Percentiles rank a stretch among this genome's conserved stretches.
Evolutionary conservation across 176 grass and related monocot genomes (phyloP).

Genomic region (Raddia guianensis): DNA sequence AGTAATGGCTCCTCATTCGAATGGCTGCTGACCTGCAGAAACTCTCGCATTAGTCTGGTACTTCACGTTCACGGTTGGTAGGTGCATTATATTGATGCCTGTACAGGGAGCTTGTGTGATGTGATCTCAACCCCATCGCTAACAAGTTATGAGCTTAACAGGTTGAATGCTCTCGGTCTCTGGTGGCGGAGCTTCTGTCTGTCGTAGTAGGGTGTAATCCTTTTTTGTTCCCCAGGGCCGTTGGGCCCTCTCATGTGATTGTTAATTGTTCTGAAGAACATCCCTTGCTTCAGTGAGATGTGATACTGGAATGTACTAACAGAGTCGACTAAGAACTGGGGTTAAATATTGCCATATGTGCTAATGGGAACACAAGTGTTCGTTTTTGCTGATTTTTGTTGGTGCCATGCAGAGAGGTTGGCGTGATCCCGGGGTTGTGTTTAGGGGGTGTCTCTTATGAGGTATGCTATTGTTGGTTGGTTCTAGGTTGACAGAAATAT

Average conservation of each 20-base stretch:
- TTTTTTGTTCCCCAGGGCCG: constrained; percentile 31
- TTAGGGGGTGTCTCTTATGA: neutral
- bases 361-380: constrained; percentile 13
- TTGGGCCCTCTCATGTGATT: constrained; percentile 32
- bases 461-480: neutral
- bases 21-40: constrained; percentile 13
- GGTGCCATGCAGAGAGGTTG: neutral
- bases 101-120: constrained; percentile 21
- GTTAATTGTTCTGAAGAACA: constrained; percentile 37
- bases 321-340: constrained; percentile 40
- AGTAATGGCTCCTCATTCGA: constrained; percentile 34
- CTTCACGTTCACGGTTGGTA: constrained; percentile 33
- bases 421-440: neutral
- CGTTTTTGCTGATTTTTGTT: constrained; percentile 24
- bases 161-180: constrained; percentile 30
- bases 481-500: neutral
- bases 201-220: constrained; percentile 43
- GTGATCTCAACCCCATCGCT: constrained; percentile 1
- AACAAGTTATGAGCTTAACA: constrained; percentile 36
- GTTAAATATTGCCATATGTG: constrained; percentile 30
- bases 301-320: constrained; percentile 47
- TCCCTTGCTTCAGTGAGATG: constrained; percentile 46
- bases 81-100: constrained; percentile 3
- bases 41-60: neutral
- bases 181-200: neutral